A percentile compares a stretch with the other conserved stretches of the same genome.
phyloP scores from a whole-genome alignment of 108 stramenopile species.

The Skeletonema tropicum region DNA sequence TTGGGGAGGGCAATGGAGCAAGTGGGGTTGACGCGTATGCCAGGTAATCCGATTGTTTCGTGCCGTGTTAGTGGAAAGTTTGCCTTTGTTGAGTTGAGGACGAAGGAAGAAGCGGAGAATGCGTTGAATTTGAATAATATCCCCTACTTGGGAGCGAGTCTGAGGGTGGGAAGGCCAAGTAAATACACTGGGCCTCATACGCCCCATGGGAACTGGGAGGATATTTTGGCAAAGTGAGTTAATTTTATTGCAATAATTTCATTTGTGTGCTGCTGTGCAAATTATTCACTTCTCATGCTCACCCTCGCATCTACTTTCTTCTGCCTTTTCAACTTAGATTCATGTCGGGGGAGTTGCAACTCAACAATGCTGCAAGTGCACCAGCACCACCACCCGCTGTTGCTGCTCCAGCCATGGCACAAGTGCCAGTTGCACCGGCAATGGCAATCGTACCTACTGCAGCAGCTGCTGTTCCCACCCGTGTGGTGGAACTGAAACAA shows the following conservation, averaged over 20 bases:
- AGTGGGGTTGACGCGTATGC: conserved; percentile 76
- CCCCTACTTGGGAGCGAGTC: conserved; percentile 86
- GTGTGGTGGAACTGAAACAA: conserved; percentile 87
- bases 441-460: background rate
- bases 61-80: conserved; percentile 91
- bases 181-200: conserved; percentile 91
- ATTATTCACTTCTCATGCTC: background rate
- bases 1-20: conserved; percentile 87
- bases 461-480: conserved; percentile 37
- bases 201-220: conserved; percentile 93
- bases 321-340: conserved; percentile 30
- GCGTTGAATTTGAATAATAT: conserved; percentile 94
- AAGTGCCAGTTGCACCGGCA: conserved; percentile 24
- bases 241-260: background rate
- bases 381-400: conserved; percentile 41
- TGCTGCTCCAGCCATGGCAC: conserved; percentile 25
- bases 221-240: conserved; percentile 86
- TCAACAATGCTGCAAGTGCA: conserved; percentile 38
- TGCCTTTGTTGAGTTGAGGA: conserved; percentile 91
- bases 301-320: background rate
- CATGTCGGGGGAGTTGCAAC: conserved; percentile 81
- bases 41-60: conserved; percentile 87
- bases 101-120: conserved; percentile 85
- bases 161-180: conserved; percentile 88
- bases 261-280: background rate